A percentile compares a stretch with the other conserved stretches of the same genome.
These are phyloP conservation scores for Syncephalastrum contaminatum DNA, from an alignment of 371 early-diverging fungal species.

Conservation along the genomic window DNA sequence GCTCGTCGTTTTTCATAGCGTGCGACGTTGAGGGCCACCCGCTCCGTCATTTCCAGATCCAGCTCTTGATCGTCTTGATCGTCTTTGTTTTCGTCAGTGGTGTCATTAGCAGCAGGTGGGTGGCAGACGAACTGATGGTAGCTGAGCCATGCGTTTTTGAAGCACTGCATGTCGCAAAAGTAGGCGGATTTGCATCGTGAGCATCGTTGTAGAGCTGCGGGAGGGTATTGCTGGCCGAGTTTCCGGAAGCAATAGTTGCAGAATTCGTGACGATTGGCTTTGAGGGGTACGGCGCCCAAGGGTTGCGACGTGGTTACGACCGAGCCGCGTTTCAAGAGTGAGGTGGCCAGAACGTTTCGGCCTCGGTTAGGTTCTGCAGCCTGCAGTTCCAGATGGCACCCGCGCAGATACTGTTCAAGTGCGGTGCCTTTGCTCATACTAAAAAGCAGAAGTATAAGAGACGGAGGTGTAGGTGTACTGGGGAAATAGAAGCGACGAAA, in stretches of 20 bases:
- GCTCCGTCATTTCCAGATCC: slow-evolving; percentile 45
- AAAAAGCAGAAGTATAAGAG: neutral
- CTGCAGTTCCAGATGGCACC: slow-evolving; percentile 12
- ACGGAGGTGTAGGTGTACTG: neutral
- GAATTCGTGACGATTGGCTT: slow-evolving; percentile 28
- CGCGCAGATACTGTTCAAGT: slow-evolving; percentile 11
- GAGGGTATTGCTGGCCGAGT: slow-evolving; percentile 12
- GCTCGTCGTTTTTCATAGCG: slow-evolving; percentile 26
- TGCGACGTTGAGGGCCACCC: slow-evolving; percentile 35
- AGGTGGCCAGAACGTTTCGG: slow-evolving; percentile 23
- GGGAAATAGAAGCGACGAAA: slow-evolving; percentile 1
- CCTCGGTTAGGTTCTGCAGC: slow-evolving; percentile 16
- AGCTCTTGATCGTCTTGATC: slow-evolving; percentile 18
- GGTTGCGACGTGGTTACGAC: slow-evolving; percentile 44
- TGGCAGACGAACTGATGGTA: slow-evolving; percentile 48
- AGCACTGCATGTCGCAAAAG: slow-evolving; percentile 45
- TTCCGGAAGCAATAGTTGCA: slow-evolving; percentile 49
- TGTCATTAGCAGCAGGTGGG: neutral
- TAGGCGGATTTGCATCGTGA: slow-evolving; percentile 48
- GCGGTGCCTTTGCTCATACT: neutral
- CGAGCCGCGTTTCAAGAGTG: slow-evolving; percentile 22
- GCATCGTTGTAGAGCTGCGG: slow-evolving; percentile 35
- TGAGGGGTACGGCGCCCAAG: slow-evolving; percentile 35
- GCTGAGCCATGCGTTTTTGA: slow-evolving; percentile 48
- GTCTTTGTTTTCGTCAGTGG: slow-evolving; percentile 9